Base-by-base conservation (phyloP, 148 eudicot species). In the Vaccinium darrowii region DNA sequence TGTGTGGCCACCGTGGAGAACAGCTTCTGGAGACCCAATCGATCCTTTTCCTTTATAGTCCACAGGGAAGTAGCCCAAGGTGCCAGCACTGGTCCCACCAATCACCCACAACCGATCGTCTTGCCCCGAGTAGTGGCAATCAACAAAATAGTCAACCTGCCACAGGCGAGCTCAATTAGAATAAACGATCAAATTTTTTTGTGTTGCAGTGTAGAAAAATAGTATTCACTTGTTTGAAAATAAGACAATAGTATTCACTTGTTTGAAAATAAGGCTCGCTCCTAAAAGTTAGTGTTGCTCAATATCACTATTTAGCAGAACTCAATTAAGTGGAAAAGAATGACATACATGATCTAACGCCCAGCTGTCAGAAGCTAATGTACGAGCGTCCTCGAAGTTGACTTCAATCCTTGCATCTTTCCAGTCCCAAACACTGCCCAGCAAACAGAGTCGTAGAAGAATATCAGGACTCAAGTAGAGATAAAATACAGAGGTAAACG, bases 141-240 rank as follows among this genome's bases (percentile, higher is more conserved):
- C 98, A 19, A 97, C 93, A 89, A 97, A 95, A 90, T 95, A 97
- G 90, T 97, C 98, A 84, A 97, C 91, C 99, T 97, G 94, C 84
- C 67, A 85, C 87, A 78, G 58, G 36, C 33, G 19, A 81, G 21
- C 39, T 51, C 76, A 43, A 78, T 78, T 51, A 84, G 27, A 78
- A 76, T 27, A 58, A 23, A 14, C 1, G 5, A n/a, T 39, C 11
- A 49, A 52, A 53, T 54, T 14, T 27, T 27, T 19, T 13, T 43
- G 72, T 12, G 65, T 58, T 75, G 21, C 60, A n/a, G 52, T 8
- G 9, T 25, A 52, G 43, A 78, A 52, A 76, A n/a, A 43, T 4
- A n/a, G n/a, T n/a, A 36, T 8, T 2, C 11, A 76, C 56, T 43
- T 8, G 6, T n/a, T 8, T 21, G 33, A 76, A 50, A 76, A 76